Evolutionary conservation across 345 rosid genomes (phyloP), one percentile per base, ranked within the genome.

Genomic region (Gossypium ekmanianum): DNA sequence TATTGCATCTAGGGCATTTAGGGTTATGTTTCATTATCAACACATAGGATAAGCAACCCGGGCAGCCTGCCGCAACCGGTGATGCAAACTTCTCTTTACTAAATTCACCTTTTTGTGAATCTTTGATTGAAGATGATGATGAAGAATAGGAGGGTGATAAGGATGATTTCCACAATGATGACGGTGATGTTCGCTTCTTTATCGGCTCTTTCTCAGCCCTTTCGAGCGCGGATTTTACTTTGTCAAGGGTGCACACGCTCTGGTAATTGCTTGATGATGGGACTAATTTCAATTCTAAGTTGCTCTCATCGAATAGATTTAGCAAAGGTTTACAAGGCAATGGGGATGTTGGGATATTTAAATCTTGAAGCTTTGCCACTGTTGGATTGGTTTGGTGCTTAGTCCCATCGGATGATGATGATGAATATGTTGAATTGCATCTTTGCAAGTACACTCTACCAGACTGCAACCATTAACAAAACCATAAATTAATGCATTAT

Each of bases 221-320:
- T 61, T 93, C 94, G 0, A 96, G 83, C 1, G 99, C 99, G 0
- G 82, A 84, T 79, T 87, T 96, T 5, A 96, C 99, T 73, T 90
- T 92, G 14, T 96, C 99, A 1, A 96, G 88, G 0, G 99, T 96
- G 87, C 98, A 93, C 1, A 96, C 97, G 16, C 97, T 93, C 59
- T 88, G 92, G 73, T 88, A 89, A 73, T 62, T 80, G 29, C 66
- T 62, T 0, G 82, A 20, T 4, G 84, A 54, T 3, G 82, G 58
- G 10, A 75, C 76, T 52, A 87, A 55, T 45, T 86, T 90, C 39
- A 92, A 73, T 4, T 87, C 91, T 17, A 90, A 71, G 80, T 71
- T 79, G 24, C 78, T 63, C 55, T 86, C 90, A 26, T 88, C 87
- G 12, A 90, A 85, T 18, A 88, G 87, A 54, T 86, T 90, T 48